Percentiles rank a stretch among this genome's conserved stretches.
These are phyloP conservation scores for Colletotrichum phormii DNA, from an alignment of 2,329 filamentous ascomycete genomes.

Conservation along the genomic window DNA sequence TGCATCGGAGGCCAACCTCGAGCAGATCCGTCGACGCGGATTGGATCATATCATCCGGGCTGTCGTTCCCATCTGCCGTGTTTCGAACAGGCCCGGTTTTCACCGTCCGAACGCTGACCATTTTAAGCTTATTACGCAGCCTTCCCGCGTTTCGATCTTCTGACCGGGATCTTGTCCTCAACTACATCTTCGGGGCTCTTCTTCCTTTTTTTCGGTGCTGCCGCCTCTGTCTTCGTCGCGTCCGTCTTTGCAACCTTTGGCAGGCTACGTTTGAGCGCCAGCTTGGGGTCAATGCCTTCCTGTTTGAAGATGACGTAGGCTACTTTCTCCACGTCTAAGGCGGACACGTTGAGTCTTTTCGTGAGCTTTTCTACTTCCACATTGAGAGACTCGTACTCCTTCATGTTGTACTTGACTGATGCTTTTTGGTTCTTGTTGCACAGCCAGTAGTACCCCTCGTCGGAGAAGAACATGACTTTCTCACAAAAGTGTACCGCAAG, in stretches of 20 bases:
- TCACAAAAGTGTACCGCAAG: slow-evolving; percentile 72
- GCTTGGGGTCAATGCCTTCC: slow-evolving; percentile 2
- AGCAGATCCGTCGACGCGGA: slow-evolving; percentile 38
- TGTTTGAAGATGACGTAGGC: slow-evolving; percentile 75
- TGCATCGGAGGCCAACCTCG: neutral
- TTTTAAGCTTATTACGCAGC: slow-evolving; percentile 33
- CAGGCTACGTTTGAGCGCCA: neutral
- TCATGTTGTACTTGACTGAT: slow-evolving; percentile 75
- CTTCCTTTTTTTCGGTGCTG: slow-evolving; percentile 40
- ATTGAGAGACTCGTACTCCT: slow-evolving; percentile 74
- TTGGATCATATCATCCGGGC: slow-evolving; percentile 25
- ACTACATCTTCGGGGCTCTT: slow-evolving; percentile 31
- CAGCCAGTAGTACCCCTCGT: slow-evolving; percentile 82
- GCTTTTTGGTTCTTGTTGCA: slow-evolving; percentile 63
- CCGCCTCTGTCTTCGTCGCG: slow-evolving; percentile 21
- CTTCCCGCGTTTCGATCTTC: slow-evolving; percentile 44
- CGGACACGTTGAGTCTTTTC: slow-evolving; percentile 63
- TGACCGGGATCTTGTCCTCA: slow-evolving; percentile 37
- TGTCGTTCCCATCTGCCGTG: neutral
- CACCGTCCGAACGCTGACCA: slow-evolving; percentile 6
- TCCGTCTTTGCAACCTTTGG: neutral
- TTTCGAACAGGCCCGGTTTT: neutral
- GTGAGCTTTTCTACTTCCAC: slow-evolving; percentile 54
- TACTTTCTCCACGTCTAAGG: slow-evolving; percentile 75
- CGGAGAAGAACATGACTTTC: slow-evolving; percentile 79